Percentiles rank a stretch among this genome's conserved stretches.
Evolutionary conservation across 2,329 filamentous ascomycete genomes (phyloP).

Genomic region (Xylariaceae sp.): DNA sequence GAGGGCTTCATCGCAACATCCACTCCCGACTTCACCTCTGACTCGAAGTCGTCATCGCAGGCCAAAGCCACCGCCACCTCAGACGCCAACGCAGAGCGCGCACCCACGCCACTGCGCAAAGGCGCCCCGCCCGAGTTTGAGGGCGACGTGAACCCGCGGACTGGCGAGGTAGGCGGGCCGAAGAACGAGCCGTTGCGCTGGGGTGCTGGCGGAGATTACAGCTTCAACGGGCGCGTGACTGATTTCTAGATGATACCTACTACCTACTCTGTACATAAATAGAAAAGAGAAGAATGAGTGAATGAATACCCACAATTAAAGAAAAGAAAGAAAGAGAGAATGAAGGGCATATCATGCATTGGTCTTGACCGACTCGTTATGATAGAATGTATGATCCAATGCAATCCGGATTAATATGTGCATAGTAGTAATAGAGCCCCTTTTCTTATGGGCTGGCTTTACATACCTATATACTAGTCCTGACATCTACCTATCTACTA

Average conservation of each 20-base stretch:
- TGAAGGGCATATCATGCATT: neutral
- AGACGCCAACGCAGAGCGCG: neutral
- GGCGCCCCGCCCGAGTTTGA: conserved; percentile 88
- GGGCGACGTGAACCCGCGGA: conserved; percentile 86
- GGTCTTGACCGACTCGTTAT: too few species aligned
- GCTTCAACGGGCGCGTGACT: conserved; percentile 89
- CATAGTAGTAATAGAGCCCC: too few species aligned
- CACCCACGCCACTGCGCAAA: conserved; percentile 37
- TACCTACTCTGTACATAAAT: neutral
- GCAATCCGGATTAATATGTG: too few species aligned
- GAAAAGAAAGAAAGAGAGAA: neutral
- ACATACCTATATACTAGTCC: neutral
- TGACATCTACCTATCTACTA: neutral
- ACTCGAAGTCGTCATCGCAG: conserved; percentile 2
- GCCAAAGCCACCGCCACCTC: neutral
- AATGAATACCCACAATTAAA: neutral
- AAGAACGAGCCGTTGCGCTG: conserved; percentile 95
- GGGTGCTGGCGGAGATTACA: conserved; percentile 75
- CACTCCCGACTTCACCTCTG: conserved; percentile 21
- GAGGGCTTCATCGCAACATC: conserved; percentile 31
- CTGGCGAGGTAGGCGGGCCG: conserved; percentile 90
- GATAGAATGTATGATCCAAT: too few species aligned
- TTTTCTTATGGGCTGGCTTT: neutral
- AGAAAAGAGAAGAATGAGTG: neutral
- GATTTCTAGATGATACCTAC: conserved; percentile 57